Evolutionary conservation across 352 stramenopile genomes (phyloP).

Genomic region (Phytopythium aichiense): DNA sequence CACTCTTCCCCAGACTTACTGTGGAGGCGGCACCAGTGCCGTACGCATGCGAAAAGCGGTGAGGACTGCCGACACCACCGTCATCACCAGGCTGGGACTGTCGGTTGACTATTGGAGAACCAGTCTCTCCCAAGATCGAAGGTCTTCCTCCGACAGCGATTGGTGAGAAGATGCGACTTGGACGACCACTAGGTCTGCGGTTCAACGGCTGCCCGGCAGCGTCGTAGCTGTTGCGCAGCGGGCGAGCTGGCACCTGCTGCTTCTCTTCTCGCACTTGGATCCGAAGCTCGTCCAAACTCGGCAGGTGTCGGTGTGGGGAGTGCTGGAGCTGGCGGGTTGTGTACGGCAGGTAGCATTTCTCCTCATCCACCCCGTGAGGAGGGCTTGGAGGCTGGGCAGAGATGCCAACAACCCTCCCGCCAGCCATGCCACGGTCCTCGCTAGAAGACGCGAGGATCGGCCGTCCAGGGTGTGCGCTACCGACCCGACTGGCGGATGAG

Average conservation of each 20-base stretch:
- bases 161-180: slow-evolving; percentile 2
- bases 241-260: slow-evolving; percentile 20
- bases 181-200: background rate
- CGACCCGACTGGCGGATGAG: background rate
- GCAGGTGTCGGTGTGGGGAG: slow-evolving; percentile 36
- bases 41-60: slow-evolving; percentile 8
- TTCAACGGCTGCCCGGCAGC: background rate
- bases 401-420: background rate
- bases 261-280: slow-evolving; percentile 41
- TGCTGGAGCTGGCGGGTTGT: slow-evolving; percentile 50
- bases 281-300: slow-evolving; percentile 45
- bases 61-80: no score
- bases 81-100: background rate
- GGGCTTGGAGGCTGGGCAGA: background rate
- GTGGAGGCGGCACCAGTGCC: background rate
- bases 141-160: background rate
- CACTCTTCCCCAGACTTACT: background rate
- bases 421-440: background rate
- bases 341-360: slow-evolving; percentile 56
- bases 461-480: background rate
- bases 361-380: background rate
- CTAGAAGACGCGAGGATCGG: background rate
- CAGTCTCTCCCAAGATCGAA: background rate
- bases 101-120: background rate
- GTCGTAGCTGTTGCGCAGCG: slow-evolving; percentile 12